Evolutionary conservation across 2,329 filamentous ascomycete genomes (phyloP).

Genomic region (Chaetomiaceae sp.): DNA sequence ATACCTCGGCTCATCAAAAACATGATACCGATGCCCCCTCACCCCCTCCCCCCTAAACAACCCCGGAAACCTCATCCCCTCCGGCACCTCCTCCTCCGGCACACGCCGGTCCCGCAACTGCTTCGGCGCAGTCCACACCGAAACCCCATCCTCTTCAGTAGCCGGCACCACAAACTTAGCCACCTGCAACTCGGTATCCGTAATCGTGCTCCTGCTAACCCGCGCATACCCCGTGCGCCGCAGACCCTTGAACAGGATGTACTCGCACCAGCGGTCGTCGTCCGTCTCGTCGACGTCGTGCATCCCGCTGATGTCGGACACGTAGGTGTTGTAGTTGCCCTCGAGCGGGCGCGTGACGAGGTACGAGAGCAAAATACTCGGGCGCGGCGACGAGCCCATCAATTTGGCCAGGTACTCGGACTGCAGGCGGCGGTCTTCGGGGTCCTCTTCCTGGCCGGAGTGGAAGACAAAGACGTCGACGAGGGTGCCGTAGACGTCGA

Average conservation of each 20-base stretch:
- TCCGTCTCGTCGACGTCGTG: constrained; percentile 87
- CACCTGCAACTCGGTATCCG: constrained; percentile 94
- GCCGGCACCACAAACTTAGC: constrained; percentile 88
- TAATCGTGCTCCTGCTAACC: constrained; percentile 85
- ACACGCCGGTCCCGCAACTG: constrained; percentile 57
- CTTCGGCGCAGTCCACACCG: constrained; percentile 37
- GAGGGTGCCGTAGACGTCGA: constrained; percentile 84
- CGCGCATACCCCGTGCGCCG: constrained; percentile 84
- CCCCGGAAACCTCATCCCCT: constrained; percentile 76
- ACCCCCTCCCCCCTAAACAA: constrained; percentile 83
- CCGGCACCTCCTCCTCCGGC: constrained; percentile 68
- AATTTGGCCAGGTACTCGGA: constrained; percentile 78
- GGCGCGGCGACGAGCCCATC: constrained; percentile 78
- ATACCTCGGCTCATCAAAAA: constrained; percentile 88
- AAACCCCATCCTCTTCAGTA: constrained; percentile 52
- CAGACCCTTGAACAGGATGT: constrained; percentile 90
- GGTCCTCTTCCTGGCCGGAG: constrained; percentile 95
- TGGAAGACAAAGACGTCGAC: constrained; percentile 98
- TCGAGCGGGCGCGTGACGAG: constrained; percentile 84
- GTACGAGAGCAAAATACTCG: constrained; percentile 83
- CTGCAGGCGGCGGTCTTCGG: constrained; percentile 84
- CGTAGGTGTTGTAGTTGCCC: constrained; percentile 97
- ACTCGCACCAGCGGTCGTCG: constrained; percentile 99
- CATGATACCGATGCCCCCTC: constrained; percentile 86
- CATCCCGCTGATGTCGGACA: constrained; percentile 83